Percentiles rank a stretch among this genome's conserved stretches.
Conservation (phyloP, 495 filamentous ascomycete genomes). For the Mytilinidion resinicola region DNA sequence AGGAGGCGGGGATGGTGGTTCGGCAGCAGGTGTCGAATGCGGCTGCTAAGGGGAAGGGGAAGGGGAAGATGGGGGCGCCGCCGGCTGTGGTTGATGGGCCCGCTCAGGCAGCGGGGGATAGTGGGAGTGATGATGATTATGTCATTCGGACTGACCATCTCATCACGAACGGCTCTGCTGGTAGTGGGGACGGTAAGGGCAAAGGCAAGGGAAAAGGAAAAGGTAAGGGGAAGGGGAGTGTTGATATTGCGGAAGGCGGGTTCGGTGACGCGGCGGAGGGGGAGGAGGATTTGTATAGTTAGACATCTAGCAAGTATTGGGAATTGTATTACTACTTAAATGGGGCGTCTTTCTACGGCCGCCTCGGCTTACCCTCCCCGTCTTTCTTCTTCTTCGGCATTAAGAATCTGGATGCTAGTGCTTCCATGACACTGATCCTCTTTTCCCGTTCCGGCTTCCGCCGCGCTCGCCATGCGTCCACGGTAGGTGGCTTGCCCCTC, state of each 20-base stretch:
- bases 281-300: conserved; percentile 33
- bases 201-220: conserved; percentile 50
- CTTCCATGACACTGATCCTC: no score
- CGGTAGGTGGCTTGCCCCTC: no score
- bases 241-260: conserved; percentile 24
- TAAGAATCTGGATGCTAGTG: no score
- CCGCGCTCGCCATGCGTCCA: no score
- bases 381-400: no score
- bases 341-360: no score
- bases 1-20: background rate
- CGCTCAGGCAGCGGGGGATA: conserved; percentile 24
- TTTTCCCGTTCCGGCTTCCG: no score
- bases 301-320: no score
- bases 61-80: conserved; percentile 34
- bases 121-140: conserved; percentile 34
- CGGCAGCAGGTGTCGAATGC: background rate
- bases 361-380: no score
- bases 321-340: no score
- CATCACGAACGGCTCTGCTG: conserved; percentile 24
- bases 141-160: conserved; percentile 43
- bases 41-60: conserved; percentile 43
- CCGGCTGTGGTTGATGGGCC: background rate
- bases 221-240: conserved; percentile 45
- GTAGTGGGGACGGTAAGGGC: conserved; percentile 33
- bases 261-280: conserved; percentile 29